Base-by-base conservation (phyloP, 129 eudicot genomes). In the Pittosporum tobira region DNA sequence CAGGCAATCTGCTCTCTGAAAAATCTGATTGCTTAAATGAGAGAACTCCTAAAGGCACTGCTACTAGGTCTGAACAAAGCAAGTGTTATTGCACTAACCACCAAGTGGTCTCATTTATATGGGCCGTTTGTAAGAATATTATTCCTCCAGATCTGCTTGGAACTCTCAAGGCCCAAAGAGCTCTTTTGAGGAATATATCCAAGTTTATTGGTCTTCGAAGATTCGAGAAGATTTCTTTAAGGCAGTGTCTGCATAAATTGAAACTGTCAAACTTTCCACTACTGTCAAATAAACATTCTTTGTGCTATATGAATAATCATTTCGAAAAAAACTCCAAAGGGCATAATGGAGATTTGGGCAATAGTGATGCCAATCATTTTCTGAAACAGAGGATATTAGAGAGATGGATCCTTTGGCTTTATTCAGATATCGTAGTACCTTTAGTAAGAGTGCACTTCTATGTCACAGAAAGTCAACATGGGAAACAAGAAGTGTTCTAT, bases 41-140 rank as follows among this genome's bases (percentile, higher is more conserved):
- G 51, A 70, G 3, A 60, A 45, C 19, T 40, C 21, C 75, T 5
- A 48, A 43, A 50, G 38, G 64, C 29, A 12, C 25, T 51, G 31
- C 37, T 57, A 14, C 8, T 62, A 76, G 63, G 13, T 26, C 26
- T 59, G 67, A 62, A 57, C 70, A 75, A 53, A 66, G 54, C 53
- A 48, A 64, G 64, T 28, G 50, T 6, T 68, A 57, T 44, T 70
- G 87, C 73, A 68, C 73, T 20, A 81, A 86, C 65, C 56, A 65
- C 38, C 75, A 91, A 26, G 96, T 91, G 69, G 79, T 56, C 55
- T 81, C 96, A 1, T 91, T 80, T 75, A 58, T 87, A 46, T 91
- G 96, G 98, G 98, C 98, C 51, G 84, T 72, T 61, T 86, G 94
- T 74, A 75, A 83, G 66, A 91, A 74, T 51, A 76, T 83, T 40